Evolutionary conservation across 2,329 filamentous ascomycete genomes (phyloP).

Genomic region (Aspergillus sp.): DNA sequence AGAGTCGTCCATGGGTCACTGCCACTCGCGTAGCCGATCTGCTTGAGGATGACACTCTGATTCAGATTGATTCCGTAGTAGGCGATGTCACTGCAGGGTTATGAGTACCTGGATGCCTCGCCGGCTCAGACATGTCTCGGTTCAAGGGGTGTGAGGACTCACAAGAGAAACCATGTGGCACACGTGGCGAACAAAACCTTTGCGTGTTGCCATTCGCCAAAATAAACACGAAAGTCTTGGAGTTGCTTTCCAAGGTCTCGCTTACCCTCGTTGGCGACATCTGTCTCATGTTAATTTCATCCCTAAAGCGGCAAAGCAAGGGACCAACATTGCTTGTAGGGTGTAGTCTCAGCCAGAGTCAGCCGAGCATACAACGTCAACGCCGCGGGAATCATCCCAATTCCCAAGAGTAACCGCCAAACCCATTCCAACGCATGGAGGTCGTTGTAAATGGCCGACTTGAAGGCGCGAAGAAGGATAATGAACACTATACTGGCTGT

Average conservation of each 20-base stretch:
- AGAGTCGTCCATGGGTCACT: not conserved
- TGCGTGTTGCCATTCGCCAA: not conserved
- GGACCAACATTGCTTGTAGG: too few relatives aligned
- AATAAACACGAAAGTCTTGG: not conserved
- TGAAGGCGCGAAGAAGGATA: slow-evolving; percentile 18
- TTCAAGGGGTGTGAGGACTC: not conserved
- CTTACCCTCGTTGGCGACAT: not conserved
- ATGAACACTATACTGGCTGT: slow-evolving; percentile 20
- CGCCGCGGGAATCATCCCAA: slow-evolving; percentile 22
- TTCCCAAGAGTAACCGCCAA: slow-evolving; percentile 23
- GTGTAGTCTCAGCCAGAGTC: too few relatives aligned
- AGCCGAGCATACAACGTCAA: slow-evolving; percentile 17
- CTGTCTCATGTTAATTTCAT: slow-evolving; percentile 1
- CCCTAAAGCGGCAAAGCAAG: too few relatives aligned
- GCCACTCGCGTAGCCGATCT: not conserved
- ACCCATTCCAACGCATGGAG: slow-evolving; percentile 19
- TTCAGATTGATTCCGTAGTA: not conserved
- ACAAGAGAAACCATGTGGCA: slow-evolving; percentile 1
- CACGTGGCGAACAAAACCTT: not conserved
- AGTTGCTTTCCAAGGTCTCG: not conserved
- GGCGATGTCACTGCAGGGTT: not conserved
- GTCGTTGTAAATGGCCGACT: slow-evolving; percentile 9
- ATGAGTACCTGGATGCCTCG: not conserved
- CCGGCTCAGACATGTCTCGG: not conserved
- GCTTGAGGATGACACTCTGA: not conserved